Evolutionary conservation across 768 basidiomycete genomes (phyloP), one percentile per base, ranked within the genome.

Genomic region (Mycena polygramma): DNA sequence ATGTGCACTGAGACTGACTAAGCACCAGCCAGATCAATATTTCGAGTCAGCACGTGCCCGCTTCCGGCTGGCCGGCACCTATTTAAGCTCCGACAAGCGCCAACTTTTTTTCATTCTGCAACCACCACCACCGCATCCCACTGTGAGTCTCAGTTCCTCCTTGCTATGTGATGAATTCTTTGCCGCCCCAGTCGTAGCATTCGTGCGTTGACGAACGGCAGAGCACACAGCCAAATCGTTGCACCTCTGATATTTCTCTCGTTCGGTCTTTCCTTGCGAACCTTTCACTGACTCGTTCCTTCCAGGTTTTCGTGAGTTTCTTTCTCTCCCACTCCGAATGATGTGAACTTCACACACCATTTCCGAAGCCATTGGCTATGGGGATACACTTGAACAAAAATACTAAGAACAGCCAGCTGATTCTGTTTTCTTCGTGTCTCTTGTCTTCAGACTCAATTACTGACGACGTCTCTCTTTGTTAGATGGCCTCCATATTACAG

Each of bases 101-200:
- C 72, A 67, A 66, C 57, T 73, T 74, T 76, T 78, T 77, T 68
- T 54, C 66, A 63, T 60, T 57, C 39, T 57, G 22, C 53, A 53
- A 57, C 22, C 43, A 49, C 43, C 36, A 54, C 51, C 62, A 62
- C 36, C 45, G 7, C 45, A 9, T 45, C n/a, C 30, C 49, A 70
- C 49, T 62, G 85, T 84, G 72, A 81, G 84, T 81, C 41, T 39
- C 9, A 8, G 24, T 67, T 70, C 68, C 59, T 69, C 30, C 45
- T 69, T 66, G 39, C 53, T 68, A 30, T 43, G 54, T 85, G 90
- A 91, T 90, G 90, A 89, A 82, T 86, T 86, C 87, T 78, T 85
- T 90, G 90, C 89, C 90, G 90, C 90, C 90, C 90, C 90, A 91
- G 90, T 90, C 90, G 83, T 90, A 91, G 88, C 85, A 71, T 68